phyloP scores from a whole-genome alignment of 768 basidiomycete genomes.

The Neoboletus subvelutipes region DNA sequence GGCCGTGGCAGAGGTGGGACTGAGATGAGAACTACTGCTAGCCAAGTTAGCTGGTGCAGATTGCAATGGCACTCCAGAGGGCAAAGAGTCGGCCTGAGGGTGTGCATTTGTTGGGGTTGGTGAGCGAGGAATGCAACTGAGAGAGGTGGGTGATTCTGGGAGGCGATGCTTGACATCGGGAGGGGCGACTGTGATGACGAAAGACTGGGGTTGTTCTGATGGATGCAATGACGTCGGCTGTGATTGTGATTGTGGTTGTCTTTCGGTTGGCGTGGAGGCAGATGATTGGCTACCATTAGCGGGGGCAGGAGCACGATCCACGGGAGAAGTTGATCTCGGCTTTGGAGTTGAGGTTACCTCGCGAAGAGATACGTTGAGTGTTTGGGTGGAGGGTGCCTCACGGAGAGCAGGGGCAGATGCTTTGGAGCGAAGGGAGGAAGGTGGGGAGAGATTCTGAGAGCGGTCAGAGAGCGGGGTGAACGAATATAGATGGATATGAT shows the following conservation, averaged over 20 bases:
- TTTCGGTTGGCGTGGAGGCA: slow-evolving; percentile 23
- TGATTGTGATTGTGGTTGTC: slow-evolving; percentile 6
- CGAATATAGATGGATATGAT: background rate
- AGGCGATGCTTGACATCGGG: slow-evolving; percentile 25
- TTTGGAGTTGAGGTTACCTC: slow-evolving; percentile 4
- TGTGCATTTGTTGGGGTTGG: slow-evolving; percentile 1
- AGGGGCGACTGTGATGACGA: slow-evolving; percentile 45
- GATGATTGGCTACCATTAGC: background rate
- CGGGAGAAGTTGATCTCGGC: slow-evolving; percentile 14
- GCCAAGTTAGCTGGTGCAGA: slow-evolving; percentile 18
- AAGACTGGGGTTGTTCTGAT: slow-evolving; percentile 34
- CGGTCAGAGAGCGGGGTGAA: slow-evolving; percentile 10
- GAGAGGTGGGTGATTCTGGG: slow-evolving; percentile 8
- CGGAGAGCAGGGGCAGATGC: slow-evolving; percentile 22
- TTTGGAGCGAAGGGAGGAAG: slow-evolving; percentile 24
- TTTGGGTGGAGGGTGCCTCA: slow-evolving; percentile 27
- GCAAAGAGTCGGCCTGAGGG: background rate
- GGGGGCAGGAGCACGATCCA: slow-evolving; percentile 5
- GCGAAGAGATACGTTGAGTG: slow-evolving; percentile 13
- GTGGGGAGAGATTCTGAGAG: background rate
- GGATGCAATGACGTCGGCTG: slow-evolving; percentile 17
- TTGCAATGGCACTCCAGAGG: slow-evolving; percentile 11
- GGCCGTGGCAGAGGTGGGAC: slow-evolving; percentile 21
- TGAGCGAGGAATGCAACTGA: background rate
- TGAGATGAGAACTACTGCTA: slow-evolving; percentile 16